Evolutionary conservation across 2,329 filamentous ascomycete genomes (phyloP).

Genomic region (Bipolaris gigantea): DNA sequence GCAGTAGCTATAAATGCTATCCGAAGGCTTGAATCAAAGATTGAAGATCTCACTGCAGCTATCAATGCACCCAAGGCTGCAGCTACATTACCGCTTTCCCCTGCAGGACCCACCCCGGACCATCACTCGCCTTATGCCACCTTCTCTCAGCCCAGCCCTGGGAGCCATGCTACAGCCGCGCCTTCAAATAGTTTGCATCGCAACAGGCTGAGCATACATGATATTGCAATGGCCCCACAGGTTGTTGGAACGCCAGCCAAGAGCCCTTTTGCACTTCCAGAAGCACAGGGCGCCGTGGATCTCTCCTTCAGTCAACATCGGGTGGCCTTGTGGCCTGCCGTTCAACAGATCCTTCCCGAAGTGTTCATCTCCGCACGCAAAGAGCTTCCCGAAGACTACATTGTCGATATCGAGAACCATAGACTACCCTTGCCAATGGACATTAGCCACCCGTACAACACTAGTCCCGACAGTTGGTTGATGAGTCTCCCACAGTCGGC

Average conservation of each 20-base stretch:
- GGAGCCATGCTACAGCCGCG: constrained; percentile 10
- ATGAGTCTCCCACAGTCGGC: constrained; percentile 52
- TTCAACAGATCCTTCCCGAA: constrained; percentile 49
- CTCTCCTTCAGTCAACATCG: constrained; percentile 57
- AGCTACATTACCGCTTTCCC: constrained; percentile 9
- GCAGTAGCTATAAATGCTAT: constrained; percentile 59
- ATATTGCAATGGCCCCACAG: constrained; percentile 33
- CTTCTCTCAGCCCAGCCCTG: constrained; percentile 37
- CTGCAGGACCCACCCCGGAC: constrained; percentile 22
- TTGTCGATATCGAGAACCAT: constrained; percentile 54
- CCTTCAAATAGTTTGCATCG: constrained; percentile 15
- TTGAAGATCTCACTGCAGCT: constrained; percentile 52
- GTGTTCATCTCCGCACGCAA: constrained; percentile 44
- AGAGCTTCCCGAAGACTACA: constrained; percentile 52
- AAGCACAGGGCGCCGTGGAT: constrained; percentile 32
- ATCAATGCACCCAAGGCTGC: constrained; percentile 29
- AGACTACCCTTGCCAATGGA: constrained; percentile 50
- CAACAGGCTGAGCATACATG: constrained; percentile 26
- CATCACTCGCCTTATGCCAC: constrained; percentile 32
- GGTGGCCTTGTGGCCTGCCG: constrained; percentile 54
- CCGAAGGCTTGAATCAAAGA: constrained; percentile 56
- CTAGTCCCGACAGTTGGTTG: constrained; percentile 48
- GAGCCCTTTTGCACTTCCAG: constrained; percentile 24
- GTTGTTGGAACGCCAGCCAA: constrained; percentile 30
- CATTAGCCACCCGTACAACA: constrained; percentile 40